Evolutionary conservation across 164 flowering plant species (phyloP).

Genomic region (Tinospora cordifolia): DNA sequence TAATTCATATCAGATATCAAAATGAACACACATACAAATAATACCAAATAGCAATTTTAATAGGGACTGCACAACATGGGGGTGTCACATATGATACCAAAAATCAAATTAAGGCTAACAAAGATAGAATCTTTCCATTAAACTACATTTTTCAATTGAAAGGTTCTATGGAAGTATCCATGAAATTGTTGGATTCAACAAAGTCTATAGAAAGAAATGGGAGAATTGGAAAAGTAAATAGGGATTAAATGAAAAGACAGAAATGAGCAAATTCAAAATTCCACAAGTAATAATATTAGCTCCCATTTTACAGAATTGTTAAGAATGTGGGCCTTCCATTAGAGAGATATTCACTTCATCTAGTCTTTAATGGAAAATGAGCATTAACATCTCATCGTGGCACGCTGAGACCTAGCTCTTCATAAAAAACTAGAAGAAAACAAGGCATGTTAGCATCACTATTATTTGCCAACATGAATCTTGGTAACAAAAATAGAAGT

Average conservation of each 20-base stretch:
- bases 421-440: not conserved
- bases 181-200: not conserved
- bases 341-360: not conserved
- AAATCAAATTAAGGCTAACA: not conserved
- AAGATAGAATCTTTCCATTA: not conserved
- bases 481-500: not conserved
- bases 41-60: not conserved
- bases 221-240: not conserved
- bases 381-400: slow-evolving; percentile 13
- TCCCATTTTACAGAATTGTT: not conserved
- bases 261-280: not conserved
- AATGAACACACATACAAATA: not conserved
- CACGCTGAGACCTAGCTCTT: slow-evolving; percentile 43
- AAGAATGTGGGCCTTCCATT: not conserved
- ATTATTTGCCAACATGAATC: not conserved
- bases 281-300: not conserved
- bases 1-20: too few species aligned
- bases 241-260: not conserved
- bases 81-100: not conserved
- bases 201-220: not conserved
- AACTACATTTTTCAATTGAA: not conserved
- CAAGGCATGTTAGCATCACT: slow-evolving; percentile 7
- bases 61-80: not conserved
- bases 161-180: not conserved
- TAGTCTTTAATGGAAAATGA: not conserved